Evolutionary conservation across 2,329 filamentous ascomycete genomes (phyloP).

Genomic region (Alternaria brassicae): DNA sequence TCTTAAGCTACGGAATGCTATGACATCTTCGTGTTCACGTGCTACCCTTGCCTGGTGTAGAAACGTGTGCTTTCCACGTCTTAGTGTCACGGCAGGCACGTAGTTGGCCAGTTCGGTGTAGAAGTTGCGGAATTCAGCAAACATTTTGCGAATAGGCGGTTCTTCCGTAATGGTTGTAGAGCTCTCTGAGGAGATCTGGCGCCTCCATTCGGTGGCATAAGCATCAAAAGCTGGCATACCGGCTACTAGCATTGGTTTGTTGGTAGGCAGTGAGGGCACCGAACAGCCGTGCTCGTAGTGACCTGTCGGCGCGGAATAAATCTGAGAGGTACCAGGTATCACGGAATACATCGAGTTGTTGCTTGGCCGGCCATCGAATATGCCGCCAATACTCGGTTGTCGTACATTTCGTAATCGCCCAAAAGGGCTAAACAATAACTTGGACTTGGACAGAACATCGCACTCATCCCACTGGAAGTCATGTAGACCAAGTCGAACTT

Average conservation of each 20-base stretch:
- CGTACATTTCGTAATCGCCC: conserved; percentile 42
- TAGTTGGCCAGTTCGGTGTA: conserved; percentile 32
- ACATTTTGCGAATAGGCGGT: conserved; percentile 40
- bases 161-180: conserved; percentile 18
- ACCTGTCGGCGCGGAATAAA: background rate
- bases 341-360: conserved; percentile 27
- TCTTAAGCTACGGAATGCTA: conserved; percentile 33
- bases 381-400: conserved; percentile 33
- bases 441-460: conserved; percentile 32
- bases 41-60: conserved; percentile 47
- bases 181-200: conserved; percentile 18
- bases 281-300: conserved; percentile 29
- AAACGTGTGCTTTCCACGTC: conserved; percentile 28
- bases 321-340: background rate
- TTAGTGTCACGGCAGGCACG: conserved; percentile 20
- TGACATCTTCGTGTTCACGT: conserved; percentile 42
- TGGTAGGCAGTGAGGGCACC: conserved; percentile 31
- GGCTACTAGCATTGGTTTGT: conserved; percentile 19
- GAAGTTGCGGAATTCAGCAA: conserved; percentile 44
- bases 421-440: conserved; percentile 39
- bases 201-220: conserved; percentile 35
- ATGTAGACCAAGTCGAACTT: conserved; percentile 37
- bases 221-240: conserved; percentile 28
- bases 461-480: conserved; percentile 35
- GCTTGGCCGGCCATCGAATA: conserved; percentile 29